Conservation (phyloP, 306 rosid species). For the Quercus alba region DNA sequence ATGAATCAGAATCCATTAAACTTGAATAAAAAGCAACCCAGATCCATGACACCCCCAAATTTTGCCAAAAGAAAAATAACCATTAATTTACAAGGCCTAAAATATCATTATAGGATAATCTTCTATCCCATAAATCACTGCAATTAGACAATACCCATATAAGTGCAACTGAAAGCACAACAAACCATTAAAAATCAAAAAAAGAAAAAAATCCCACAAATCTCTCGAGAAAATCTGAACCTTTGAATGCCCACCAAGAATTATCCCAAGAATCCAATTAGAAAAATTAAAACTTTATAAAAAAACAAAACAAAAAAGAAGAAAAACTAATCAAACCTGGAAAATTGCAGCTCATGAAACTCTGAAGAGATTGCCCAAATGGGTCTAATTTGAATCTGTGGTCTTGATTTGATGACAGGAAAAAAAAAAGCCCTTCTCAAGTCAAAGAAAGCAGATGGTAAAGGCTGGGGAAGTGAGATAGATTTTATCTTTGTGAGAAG, state of each 20-base stretch:
- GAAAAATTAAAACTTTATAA: too few species aligned
- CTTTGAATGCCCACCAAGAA: conserved; percentile 11
- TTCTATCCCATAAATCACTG: not conserved
- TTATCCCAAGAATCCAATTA: conserved; percentile 12
- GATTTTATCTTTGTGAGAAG: conserved; percentile 23
- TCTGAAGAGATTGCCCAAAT: conserved; percentile 30
- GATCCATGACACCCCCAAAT: conserved; percentile 44
- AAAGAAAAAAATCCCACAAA: not conserved
- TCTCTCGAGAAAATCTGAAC: not conserved
- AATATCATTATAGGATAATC: not conserved
- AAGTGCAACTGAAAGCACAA: conserved; percentile 11
- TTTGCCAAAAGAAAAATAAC: not conserved
- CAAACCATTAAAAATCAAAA: not conserved
- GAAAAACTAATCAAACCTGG: conserved; percentile 28
- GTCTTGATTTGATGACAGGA: conserved; percentile 39
- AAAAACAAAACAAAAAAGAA: not conserved
- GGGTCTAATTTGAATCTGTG: conserved; percentile 33
- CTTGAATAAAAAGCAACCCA: conserved; percentile 28
- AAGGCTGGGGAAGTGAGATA: conserved; percentile 34
- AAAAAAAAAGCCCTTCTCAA: conserved; percentile 20
- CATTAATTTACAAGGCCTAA: not conserved
- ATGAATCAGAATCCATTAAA: conserved; percentile 23
- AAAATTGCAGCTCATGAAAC: conserved; percentile 52
- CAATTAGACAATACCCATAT: conserved; percentile 1
- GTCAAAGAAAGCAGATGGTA: conserved; percentile 83